These are phyloP conservation scores for Podospora pseudopauciseta DNA, from an alignment of 495 filamentous ascomycete genomes.

Conservation along the genomic window DNA sequence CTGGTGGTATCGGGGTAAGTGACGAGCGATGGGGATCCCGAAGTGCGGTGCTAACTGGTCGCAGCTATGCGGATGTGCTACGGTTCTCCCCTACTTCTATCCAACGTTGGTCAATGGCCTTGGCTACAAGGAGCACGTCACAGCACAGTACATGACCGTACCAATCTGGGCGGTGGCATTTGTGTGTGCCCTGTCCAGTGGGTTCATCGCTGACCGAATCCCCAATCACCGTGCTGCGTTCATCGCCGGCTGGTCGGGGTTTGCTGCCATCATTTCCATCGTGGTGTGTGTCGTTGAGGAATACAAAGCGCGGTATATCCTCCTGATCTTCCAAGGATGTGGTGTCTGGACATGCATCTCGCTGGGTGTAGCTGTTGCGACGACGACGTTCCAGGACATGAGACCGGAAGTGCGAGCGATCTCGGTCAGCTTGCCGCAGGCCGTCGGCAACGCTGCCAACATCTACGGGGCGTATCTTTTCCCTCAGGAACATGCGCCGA, in stretches of 20 bases:
- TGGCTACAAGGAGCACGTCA: constrained; percentile 40
- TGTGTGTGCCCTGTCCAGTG: constrained; percentile 34
- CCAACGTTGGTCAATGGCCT: constrained; percentile 48
- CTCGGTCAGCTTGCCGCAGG: constrained; percentile 48
- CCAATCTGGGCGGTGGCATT: constrained; percentile 46
- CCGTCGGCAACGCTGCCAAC: constrained; percentile 47
- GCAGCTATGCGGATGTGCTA: constrained; percentile 39
- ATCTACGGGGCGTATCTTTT: constrained; percentile 46
- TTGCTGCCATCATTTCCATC: constrained; percentile 42
- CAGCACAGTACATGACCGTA: constrained; percentile 42
- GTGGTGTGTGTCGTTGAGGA: constrained; percentile 43
- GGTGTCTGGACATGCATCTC: constrained; percentile 49
- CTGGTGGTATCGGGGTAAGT: constrained; percentile 1
- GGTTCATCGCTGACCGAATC: constrained; percentile 29
- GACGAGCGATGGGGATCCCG: too few relatives aligned
- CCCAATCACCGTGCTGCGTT: constrained; percentile 25
- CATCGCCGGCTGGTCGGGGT: constrained; percentile 39
- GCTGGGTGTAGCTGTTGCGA: constrained; percentile 42
- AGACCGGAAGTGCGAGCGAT: constrained; percentile 43
- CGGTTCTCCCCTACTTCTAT: constrained; percentile 49
- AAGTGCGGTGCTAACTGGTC: not conserved
- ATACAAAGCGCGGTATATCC: constrained; percentile 47
- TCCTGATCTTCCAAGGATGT: constrained; percentile 51
- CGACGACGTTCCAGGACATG: constrained; percentile 41
- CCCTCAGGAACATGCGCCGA: constrained; percentile 28